phyloP scores from a whole-genome alignment of 495 filamentous ascomycete species.

The Xylaria scruposa region DNA sequence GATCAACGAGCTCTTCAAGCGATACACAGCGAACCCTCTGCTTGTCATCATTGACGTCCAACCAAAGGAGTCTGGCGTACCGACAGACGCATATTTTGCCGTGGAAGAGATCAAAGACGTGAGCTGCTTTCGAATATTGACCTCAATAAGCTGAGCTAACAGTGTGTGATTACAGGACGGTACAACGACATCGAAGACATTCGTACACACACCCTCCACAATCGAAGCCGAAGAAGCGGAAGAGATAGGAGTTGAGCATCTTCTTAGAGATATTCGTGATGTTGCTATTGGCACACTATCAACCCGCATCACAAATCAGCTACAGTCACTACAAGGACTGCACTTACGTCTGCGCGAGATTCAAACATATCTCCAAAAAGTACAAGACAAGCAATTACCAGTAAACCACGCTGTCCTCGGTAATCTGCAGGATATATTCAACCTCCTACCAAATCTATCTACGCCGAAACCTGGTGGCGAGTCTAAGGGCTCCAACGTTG shows the following conservation, averaged over 20 bases:
- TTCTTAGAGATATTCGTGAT: slow-evolving; percentile 96
- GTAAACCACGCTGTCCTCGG: slow-evolving; percentile 98
- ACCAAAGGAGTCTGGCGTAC: slow-evolving; percentile 96
- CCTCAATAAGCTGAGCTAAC: slow-evolving; percentile 27
- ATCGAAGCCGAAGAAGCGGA: slow-evolving; percentile 99
- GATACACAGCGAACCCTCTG: slow-evolving; percentile 95
- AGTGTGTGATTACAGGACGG: slow-evolving; percentile 73
- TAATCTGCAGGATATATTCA: slow-evolving; percentile 98
- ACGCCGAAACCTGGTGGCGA: slow-evolving; percentile 70
- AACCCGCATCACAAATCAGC: slow-evolving; percentile 95
- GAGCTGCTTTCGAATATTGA: slow-evolving; percentile 44
- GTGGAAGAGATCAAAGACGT: slow-evolving; percentile 99
- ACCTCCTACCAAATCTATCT: slow-evolving; percentile 93
- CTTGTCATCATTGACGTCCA: slow-evolving; percentile 98
- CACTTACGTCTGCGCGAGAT: slow-evolving; percentile 96
- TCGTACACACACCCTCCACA: slow-evolving; percentile 98
- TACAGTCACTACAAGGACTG: slow-evolving; percentile 95
- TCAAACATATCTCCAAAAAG: slow-evolving; percentile 92
- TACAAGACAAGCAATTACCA: slow-evolving; percentile 87
- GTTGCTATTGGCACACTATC: slow-evolving; percentile 98
- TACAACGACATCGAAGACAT: slow-evolving; percentile 95
- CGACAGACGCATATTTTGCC: slow-evolving; percentile 98
- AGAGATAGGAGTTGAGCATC: slow-evolving; percentile 98
- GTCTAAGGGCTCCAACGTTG: slow-evolving; percentile 66
- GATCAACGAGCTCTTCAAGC: slow-evolving; percentile 99